Conservation (phyloP, 2,329 filamentous ascomycete genomes). For the Ophiostoma himal-ulmi region DNA sequence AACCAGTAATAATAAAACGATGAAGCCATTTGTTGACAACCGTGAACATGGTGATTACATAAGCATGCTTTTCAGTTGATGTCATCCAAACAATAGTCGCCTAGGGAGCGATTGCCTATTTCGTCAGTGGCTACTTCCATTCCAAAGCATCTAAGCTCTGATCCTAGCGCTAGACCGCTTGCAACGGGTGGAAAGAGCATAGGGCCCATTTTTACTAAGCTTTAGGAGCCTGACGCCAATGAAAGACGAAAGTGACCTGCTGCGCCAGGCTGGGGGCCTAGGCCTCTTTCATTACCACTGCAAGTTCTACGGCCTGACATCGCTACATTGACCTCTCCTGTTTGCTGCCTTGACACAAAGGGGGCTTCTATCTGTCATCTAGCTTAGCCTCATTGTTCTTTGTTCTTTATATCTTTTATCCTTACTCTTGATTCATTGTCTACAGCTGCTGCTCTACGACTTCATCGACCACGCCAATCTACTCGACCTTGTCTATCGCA, state of each 20-base stretch:
- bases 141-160: not conserved
- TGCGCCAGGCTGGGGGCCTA: constrained; percentile 5
- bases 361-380: not conserved
- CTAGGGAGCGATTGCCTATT: not conserved
- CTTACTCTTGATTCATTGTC: not conserved
- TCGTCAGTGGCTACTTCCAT: constrained; percentile 10
- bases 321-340: not conserved
- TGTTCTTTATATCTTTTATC: not conserved
- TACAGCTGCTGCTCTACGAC: not conserved
- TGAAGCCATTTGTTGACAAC: not conserved
- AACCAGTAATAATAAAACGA: constrained; percentile 14
- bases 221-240: not conserved
- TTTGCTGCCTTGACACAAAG: constrained; percentile 7
- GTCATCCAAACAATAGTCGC: not conserved
- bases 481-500: not conserved
- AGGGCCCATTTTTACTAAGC: not conserved
- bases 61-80: not conserved
- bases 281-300: constrained; percentile 1
- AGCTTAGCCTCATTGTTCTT: not conserved
- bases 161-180: constrained; percentile 17
- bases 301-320: not conserved
- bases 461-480: not conserved
- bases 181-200: constrained; percentile 8
- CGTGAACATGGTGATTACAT: constrained; percentile 1
- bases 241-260: not conserved